A percentile compares a stretch with the other conserved stretches of the same genome.
Evolutionary conservation across 2,329 filamentous ascomycete genomes (phyloP).

Genomic region (Tolypocladium paradoxum): DNA sequence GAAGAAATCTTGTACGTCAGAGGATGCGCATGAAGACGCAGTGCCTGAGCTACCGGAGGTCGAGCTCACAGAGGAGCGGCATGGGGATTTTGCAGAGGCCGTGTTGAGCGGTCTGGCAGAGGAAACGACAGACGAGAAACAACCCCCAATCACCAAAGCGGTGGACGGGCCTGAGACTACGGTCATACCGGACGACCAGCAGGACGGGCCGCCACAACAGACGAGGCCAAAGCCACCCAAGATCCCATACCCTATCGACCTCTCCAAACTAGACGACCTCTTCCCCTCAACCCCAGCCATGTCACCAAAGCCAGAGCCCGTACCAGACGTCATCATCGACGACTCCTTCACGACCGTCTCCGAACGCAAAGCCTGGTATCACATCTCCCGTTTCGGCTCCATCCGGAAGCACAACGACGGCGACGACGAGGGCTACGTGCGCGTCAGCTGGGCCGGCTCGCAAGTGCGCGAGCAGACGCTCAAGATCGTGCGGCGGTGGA

Average conservation of each 20-base stretch:
- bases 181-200: too few relatives aligned
- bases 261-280: conserved; percentile 21
- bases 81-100: not conserved
- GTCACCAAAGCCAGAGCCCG: conserved; percentile 18
- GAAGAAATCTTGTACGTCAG: not conserved
- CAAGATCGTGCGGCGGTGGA: conserved; percentile 52
- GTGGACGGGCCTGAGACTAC: not conserved
- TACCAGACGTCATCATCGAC: conserved; percentile 35
- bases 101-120: not conserved
- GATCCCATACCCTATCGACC: conserved; percentile 19
- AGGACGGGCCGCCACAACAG: not conserved
- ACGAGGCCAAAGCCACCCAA: conserved; percentile 4
- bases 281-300: conserved; percentile 15
- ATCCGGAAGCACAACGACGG: conserved; percentile 44
- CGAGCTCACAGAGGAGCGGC: not conserved
- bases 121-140: not conserved
- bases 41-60: not conserved
- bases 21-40: not conserved
- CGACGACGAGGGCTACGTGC: conserved; percentile 48
- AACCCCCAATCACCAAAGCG: not conserved
- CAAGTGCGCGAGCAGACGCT: conserved; percentile 41
- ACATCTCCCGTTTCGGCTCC: conserved; percentile 49
- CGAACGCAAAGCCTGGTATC: conserved; percentile 56
- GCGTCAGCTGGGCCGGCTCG: conserved; percentile 47
- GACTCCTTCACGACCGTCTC: conserved; percentile 44